Conservation (phyloP, 1,139 yeast genomes). For the Pichia sp. region DNA sequence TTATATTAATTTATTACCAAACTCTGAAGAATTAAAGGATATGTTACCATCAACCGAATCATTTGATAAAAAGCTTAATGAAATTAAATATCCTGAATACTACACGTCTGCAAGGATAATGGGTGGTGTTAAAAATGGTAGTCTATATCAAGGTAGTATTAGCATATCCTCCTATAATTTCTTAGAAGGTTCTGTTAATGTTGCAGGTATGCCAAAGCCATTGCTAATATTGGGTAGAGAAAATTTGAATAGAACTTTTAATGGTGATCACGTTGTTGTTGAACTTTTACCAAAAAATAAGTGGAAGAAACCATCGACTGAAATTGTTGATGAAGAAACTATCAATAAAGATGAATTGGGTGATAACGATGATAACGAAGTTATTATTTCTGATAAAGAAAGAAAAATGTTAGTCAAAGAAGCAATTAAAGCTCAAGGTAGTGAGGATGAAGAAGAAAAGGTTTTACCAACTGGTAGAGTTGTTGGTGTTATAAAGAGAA, state of each 20-base stretch:
- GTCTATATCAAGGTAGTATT: conserved; percentile 78
- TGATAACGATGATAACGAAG: conserved; percentile 44
- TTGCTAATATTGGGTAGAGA: conserved; percentile 76
- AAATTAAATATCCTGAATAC: conserved; percentile 67
- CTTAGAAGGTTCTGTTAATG: conserved; percentile 77
- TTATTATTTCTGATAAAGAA: conserved; percentile 67
- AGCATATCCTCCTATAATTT: conserved; percentile 80
- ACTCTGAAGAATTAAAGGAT: conserved; percentile 73
- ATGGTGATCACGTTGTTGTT: conserved; percentile 86
- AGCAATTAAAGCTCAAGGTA: conserved; percentile 56
- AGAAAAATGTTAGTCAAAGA: conserved; percentile 69
- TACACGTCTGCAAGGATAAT: conserved; percentile 74
- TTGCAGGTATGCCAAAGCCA: conserved; percentile 74
- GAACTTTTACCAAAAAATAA: conserved; percentile 79
- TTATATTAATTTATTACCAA: conserved; percentile 67
- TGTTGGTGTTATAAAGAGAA: conserved; percentile 82
- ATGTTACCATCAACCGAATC: conserved; percentile 56
- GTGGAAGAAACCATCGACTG: conserved; percentile 84
- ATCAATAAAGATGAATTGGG: conserved; percentile 58
- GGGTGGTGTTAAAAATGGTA: conserved; percentile 88
- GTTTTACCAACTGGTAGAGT: conserved; percentile 88
- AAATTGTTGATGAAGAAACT: conserved; percentile 69
- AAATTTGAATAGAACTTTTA: conserved; percentile 82
- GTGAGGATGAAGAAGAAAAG: conserved; percentile 34
- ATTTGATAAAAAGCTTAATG: conserved; percentile 34